Conservation (phyloP, 225 moss, liverwort and hornwort species). For the Polytrichum commune region DNA sequence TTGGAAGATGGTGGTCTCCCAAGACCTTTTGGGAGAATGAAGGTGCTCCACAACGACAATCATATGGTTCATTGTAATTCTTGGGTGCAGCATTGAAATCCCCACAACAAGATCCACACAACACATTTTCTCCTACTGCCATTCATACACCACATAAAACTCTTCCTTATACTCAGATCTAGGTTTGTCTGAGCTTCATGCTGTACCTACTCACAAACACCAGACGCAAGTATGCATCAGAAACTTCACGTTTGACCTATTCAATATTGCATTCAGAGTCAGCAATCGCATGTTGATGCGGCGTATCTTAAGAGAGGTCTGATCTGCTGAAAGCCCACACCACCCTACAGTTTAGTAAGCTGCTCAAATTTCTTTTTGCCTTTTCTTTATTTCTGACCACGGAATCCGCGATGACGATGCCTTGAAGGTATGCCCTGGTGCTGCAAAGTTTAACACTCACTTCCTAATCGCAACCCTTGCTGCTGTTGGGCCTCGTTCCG, state of each 20-base stretch:
- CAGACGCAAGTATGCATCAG: no score
- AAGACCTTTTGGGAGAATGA: background rate
- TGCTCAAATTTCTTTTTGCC: no score
- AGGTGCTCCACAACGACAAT: background rate
- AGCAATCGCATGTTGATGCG: no score
- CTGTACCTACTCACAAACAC: no score
- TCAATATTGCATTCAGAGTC: no score
- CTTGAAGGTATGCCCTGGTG: background rate
- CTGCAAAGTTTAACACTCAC: slow-evolving; percentile 15
- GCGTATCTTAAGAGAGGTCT: no score
- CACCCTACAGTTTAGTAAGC: no score
- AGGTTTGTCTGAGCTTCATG: no score
- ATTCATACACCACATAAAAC: background rate
- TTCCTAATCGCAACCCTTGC: slow-evolving; percentile 9
- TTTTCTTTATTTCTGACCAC: background rate
- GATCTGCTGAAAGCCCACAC: no score
- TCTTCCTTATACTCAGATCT: background rate
- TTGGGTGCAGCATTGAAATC: background rate
- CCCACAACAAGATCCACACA: background rate
- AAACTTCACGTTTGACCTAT: no score
- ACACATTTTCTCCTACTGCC: background rate
- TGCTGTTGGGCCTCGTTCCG: background rate
- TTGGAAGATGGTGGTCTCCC: background rate
- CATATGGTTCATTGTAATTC: background rate
- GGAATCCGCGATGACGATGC: background rate